phyloP scores from a whole-genome alignment of 129 eudicot species.

The Arctium minus region DNA sequence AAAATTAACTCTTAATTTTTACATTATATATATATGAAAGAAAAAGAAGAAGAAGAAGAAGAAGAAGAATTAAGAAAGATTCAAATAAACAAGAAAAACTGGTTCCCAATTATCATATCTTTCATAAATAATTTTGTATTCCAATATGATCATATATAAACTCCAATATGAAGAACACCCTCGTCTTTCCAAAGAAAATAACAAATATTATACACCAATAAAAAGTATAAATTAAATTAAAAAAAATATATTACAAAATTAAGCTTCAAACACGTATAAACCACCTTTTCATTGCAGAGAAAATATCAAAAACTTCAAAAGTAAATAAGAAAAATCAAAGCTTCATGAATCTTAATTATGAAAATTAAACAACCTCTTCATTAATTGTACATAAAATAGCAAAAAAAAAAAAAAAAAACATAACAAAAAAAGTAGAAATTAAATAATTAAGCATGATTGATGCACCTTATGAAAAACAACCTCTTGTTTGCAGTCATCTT shows the following conservation, averaged over 20 bases:
- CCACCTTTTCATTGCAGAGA: neutral
- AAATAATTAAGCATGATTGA: neutral
- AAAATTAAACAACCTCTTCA: conserved; percentile 7
- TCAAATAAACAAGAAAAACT: neutral
- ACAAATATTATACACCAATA: no score
- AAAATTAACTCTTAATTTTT: neutral
- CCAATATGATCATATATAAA: neutral
- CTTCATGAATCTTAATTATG: neutral
- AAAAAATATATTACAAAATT: neutral
- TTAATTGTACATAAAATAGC: neutral
- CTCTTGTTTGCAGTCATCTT: conserved; percentile 24
- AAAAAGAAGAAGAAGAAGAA: neutral
- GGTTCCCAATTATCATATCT: neutral
- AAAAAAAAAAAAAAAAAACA: neutral
- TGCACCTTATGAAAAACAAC: conserved; percentile 13
- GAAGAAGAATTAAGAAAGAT: neutral
- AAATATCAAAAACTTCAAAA: neutral
- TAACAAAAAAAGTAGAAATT: no score
- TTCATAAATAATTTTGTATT: neutral
- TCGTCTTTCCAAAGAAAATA: neutral
- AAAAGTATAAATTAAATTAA: no score
- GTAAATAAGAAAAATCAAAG: neutral
- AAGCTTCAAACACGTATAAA: neutral
- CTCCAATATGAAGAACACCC: neutral
- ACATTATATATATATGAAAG: neutral